Base-by-base conservation (phyloP, 116 monocot species). In the Papilionanthe hybrid region DNA sequence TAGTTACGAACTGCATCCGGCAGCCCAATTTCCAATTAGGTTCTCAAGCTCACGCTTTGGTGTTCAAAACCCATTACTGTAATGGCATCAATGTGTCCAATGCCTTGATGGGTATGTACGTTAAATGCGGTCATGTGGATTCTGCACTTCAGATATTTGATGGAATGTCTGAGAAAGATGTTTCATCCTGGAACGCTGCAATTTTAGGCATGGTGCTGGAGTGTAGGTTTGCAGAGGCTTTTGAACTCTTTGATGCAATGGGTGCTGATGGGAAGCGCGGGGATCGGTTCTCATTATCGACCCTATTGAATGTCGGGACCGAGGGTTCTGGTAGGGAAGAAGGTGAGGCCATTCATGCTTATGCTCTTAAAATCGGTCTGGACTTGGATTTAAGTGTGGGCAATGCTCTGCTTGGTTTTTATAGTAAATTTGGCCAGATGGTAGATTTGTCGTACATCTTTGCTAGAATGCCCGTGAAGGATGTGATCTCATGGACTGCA, bases 101-200 rank as follows among this genome's bases (percentile, higher is more conserved):
- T 83, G 86, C 92, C 13, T 72, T 96, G 27, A 84, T 96, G 65
- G 90, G 88, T 4, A 68, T 89, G 82, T 92, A 92, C 47, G 86
- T 86, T 13, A 83, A 76, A 69, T 85, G 79, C 49, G 84, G 85
- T 7, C 25, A 25, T 9, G 12, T 80, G 4, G 82, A 82, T 72
- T 79, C 76, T 80, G 91, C 89, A 0, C 10, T 84, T 15, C 29
- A 79, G 20, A 2, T 96, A 78, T 94, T 94, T 57, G 88, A 55
- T 1, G 80, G 75, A 82, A 91, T 95, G 90, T 48, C 45, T 7
- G 67, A 81, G 5, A 88, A 85, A 78, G 93, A 98, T 78, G 91
- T 87, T 23, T 87, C 91, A 0, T 98, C 98, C 9, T 98, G 95
- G 95, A 98, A 95, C 77, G 87, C 98, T 0, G 72, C 88, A 23